phyloP scores from a whole-genome alignment of 805 yeast genomes.

The Brettanomyces naardenensis region DNA sequence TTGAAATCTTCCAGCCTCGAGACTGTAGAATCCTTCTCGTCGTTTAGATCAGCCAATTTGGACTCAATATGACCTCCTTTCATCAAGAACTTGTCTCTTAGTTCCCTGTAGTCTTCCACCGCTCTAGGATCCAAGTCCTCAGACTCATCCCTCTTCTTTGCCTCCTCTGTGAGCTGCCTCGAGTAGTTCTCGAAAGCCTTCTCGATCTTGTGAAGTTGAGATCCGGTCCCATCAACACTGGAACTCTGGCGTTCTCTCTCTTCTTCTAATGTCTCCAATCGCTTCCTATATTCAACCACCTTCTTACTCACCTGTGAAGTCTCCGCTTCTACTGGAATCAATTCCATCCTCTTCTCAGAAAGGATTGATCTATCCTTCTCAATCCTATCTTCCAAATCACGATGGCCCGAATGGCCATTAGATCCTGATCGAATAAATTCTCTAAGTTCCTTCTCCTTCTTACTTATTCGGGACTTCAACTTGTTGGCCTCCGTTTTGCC shows the following conservation, averaged over 20 bases:
- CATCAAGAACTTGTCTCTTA: conserved; percentile 50
- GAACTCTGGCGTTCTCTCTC: conserved; percentile 49
- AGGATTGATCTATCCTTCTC: conserved; percentile 30
- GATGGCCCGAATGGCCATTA: conserved; percentile 34
- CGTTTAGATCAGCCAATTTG: conserved; percentile 38
- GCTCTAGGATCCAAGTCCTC: conserved; percentile 38
- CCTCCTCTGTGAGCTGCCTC: conserved; percentile 7
- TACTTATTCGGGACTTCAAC: conserved; percentile 9
- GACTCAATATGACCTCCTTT: conserved; percentile 50
- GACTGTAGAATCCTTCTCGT: conserved; percentile 26
- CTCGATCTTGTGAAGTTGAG: conserved; percentile 35
- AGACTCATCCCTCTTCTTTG: conserved; percentile 8
- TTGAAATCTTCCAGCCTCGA: conserved; percentile 30
- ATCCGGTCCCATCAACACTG: conserved; percentile 32
- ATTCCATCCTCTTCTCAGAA: conserved; percentile 10
- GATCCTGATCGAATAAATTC: conserved; percentile 34
- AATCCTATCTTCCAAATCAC: conserved; percentile 35
- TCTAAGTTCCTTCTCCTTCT: conserved; percentile 23
- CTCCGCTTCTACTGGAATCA: conserved; percentile 59
- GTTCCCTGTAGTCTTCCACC: conserved; percentile 45
- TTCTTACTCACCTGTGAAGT: conserved; percentile 40
- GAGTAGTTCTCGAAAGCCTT: conserved; percentile 16
- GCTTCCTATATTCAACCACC: conserved; percentile 35
- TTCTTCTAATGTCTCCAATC: conserved; percentile 38
- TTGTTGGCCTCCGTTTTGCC: conserved; percentile 29